Base-by-base conservation (phyloP, 2,329 filamentous ascomycete genomes). In the Polychaeton citri region DNA sequence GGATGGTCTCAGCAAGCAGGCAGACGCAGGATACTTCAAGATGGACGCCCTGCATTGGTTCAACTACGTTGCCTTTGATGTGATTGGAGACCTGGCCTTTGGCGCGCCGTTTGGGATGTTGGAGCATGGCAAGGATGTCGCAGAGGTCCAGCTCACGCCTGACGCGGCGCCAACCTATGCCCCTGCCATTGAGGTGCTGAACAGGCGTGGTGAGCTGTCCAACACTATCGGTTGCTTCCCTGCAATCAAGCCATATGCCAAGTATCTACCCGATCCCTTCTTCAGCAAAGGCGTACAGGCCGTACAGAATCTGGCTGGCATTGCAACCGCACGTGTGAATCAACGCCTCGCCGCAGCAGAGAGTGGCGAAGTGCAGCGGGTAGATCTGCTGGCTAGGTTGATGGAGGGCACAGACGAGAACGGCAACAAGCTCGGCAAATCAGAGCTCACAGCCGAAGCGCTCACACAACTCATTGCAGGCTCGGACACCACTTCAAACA, bases 371-470 rank as follows among this genome's bases (percentile, higher is more conserved):
- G 68, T 73, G 16, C 69, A 74, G 21, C 79, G 86, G 42, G 78
- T 79, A 33, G 86, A 95, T 50, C 71, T 95, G 1, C 76, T 94
- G 4, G 77, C 81, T 1, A 72, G 83, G 2, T 65, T 95, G 7
- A 88, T 92, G 75, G 81, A 92, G 59, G 85, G 83, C 33, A 78
- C 81, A 38, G 84, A 94, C 55, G 79, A 83, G 41, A 79, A 74
- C 17, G 86, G 85, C 38, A 65, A 82, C 40, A 78, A 75, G 8
- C 71, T 94, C 0, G 78, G 81, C 4, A 72, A 81, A 18, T 72
- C 81, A 47, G 86, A 94, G 55, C 68, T 94, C 35, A 92, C 84
- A 0, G 85, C 85, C 21, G 87, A 94, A 62, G 86, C 86, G 0
- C 65, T 93, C 18, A 94, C 86, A 0, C 86, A 94, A 58, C 71